phyloP scores from a whole-genome alignment of 208 protist species.

The Acanthamoeba healyi region DNA sequence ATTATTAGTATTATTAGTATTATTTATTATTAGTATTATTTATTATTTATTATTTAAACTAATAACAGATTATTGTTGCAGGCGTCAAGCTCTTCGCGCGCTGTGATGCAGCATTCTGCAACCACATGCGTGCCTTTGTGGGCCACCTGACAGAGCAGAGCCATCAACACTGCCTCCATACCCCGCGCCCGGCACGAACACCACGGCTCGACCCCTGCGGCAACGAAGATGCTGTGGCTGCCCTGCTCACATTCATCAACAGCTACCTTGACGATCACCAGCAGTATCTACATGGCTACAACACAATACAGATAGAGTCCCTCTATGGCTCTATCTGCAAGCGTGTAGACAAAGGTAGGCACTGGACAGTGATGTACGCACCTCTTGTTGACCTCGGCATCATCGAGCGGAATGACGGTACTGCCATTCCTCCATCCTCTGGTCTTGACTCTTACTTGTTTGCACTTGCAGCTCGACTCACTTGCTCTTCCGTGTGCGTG shows the following conservation, averaged over 20 bases:
- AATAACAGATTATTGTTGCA: not conserved
- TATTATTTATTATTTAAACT: no score
- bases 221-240: not conserved
- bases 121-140: not conserved
- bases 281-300: not conserved
- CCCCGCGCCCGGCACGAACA: not conserved
- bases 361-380: not conserved
- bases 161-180: not conserved
- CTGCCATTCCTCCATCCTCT: no score
- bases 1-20: no score
- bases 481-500: no score
- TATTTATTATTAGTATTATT: no score
- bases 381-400: not conserved
- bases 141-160: not conserved
- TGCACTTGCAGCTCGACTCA: no score
- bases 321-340: not conserved
- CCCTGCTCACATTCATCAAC: not conserved
- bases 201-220: not conserved
- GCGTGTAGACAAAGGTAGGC: not conserved
- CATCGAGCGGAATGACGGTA: not conserved
- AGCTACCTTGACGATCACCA: constrained; percentile 11
- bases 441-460: no score
- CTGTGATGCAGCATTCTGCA: not conserved
- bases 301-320: not conserved
- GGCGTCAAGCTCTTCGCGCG: not conserved